These are phyloP conservation scores for Tricholomella constricta DNA, from an alignment of 768 basidiomycete genomes.

Conservation along the genomic window DNA sequence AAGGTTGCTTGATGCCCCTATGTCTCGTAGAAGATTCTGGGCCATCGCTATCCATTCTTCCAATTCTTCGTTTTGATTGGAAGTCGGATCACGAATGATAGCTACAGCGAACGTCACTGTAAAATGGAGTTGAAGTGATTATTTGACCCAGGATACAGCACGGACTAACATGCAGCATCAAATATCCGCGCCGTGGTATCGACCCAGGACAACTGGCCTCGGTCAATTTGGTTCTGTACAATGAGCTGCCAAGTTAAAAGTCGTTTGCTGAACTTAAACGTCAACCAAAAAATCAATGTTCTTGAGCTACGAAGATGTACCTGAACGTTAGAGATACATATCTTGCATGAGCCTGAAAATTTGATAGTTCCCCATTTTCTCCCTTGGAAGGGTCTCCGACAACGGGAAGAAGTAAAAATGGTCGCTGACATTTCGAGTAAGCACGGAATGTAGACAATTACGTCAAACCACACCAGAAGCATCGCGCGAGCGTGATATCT, in stretches of 20 bases:
- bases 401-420: neutral
- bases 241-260: conserved; percentile 11
- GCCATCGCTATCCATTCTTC: conserved; percentile 9
- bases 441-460: neutral
- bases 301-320: neutral
- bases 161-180: conserved; percentile 10
- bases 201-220: conserved; percentile 10
- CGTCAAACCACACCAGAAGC: neutral
- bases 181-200: conserved; percentile 9
- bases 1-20: conserved; percentile 1
- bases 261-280: conserved; percentile 6
- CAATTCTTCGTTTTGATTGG: conserved; percentile 9
- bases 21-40: conserved; percentile 7
- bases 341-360: conserved; percentile 10
- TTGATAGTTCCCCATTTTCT: neutral
- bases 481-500: conserved; percentile 10
- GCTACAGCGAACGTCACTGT: conserved; percentile 10
- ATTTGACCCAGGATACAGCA: too few species aligned
- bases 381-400: neutral
- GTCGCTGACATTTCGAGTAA: neutral
- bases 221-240: conserved; percentile 8
- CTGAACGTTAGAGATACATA: conserved; percentile 4
- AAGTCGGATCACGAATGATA: conserved; percentile 2
- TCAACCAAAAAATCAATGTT: neutral
- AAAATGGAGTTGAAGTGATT: neutral